phyloP scores from a whole-genome alignment of 2,329 filamentous ascomycete species.

The Aspergillus hortae region DNA sequence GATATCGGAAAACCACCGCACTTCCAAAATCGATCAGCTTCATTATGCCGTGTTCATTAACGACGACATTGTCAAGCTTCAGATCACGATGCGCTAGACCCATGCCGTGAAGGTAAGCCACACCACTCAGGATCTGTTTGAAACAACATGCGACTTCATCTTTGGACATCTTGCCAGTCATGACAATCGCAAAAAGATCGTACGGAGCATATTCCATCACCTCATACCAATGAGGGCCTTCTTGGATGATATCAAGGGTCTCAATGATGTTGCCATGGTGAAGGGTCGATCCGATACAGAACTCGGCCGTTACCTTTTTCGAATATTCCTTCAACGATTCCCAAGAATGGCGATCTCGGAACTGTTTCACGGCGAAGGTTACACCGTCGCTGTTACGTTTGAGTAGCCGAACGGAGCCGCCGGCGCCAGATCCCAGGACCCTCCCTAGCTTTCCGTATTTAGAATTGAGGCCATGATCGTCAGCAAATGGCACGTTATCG shows the following conservation, averaged over 20 bases:
- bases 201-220: constrained; percentile 98
- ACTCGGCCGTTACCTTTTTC: constrained; percentile 97
- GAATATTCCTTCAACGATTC: constrained; percentile 94
- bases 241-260: constrained; percentile 91
- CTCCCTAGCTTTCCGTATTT: constrained; percentile 97
- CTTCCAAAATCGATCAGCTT: constrained; percentile 99
- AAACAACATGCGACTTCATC: constrained; percentile 90
- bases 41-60: constrained; percentile 95
- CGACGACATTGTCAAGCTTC: constrained; percentile 96
- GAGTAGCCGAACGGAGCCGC: constrained; percentile 90
- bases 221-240: constrained; percentile 93
- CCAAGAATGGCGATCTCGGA: constrained; percentile 84
- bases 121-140: constrained; percentile 89
- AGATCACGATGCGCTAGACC: constrained; percentile 91
- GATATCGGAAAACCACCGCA: constrained; percentile 94
- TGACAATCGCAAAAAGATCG: constrained; percentile 95
- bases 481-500: constrained; percentile 73
- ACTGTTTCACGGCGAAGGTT: constrained; percentile 97
- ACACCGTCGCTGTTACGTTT: constrained; percentile 88
- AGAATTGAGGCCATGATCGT: constrained; percentile 83
- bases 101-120: constrained; percentile 92
- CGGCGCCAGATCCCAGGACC: constrained; percentile 88
- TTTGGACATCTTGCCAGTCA: constrained; percentile 95
- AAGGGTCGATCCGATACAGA: constrained; percentile 93
- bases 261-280: constrained; percentile 99